phyloP scores from a whole-genome alignment of 202 grass and related monocot genomes.

The Setaria italica region DNA sequence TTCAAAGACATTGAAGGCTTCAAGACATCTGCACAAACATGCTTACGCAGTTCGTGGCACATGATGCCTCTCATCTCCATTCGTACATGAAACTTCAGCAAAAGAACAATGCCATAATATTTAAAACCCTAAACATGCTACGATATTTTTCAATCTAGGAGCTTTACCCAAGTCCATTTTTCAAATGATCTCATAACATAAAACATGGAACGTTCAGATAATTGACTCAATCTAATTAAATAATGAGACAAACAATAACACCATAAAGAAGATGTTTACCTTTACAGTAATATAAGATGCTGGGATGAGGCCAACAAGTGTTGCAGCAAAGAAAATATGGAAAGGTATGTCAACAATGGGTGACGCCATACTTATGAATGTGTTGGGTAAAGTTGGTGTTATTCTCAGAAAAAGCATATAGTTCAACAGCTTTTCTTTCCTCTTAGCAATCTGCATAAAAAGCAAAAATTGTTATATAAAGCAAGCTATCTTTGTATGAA shows the following conservation, averaged over 20 bases:
- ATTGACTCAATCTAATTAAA: conserved; percentile 16
- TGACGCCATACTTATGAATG: conserved; percentile 98
- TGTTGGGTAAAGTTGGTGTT: conserved; percentile 96
- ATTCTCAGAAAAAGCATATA: conserved; percentile 99
- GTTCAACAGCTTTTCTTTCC: conserved; percentile 90
- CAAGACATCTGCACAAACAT: not conserved
- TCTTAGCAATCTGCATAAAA: conserved; percentile 77
- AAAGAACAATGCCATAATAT: conserved; percentile 1
- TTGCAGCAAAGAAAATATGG: conserved; percentile 95
- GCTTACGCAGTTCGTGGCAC: conserved; percentile 20
- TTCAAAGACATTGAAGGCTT: not conserved
- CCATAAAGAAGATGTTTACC: conserved; percentile 53
- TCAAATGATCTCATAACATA: conserved; percentile 10
- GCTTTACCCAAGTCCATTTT: conserved; percentile 29
- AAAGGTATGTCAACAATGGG: conserved; percentile 98
- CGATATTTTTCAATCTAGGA: not conserved
- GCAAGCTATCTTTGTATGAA: not conserved
- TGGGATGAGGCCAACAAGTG: conserved; percentile 85
- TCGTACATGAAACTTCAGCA: conserved; percentile 14
- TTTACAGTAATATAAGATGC: conserved; percentile 98
- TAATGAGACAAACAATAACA: conserved; percentile 32
- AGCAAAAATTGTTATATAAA: conserved; percentile 35
- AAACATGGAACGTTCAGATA: not conserved
- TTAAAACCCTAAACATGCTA: not conserved
- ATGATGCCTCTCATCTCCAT: not conserved